A percentile compares a stretch with the other conserved stretches of the same genome.
Evolutionary conservation across 202 grass and related monocot species (phyloP).

Genomic region (Tripidium arundinaceum): DNA sequence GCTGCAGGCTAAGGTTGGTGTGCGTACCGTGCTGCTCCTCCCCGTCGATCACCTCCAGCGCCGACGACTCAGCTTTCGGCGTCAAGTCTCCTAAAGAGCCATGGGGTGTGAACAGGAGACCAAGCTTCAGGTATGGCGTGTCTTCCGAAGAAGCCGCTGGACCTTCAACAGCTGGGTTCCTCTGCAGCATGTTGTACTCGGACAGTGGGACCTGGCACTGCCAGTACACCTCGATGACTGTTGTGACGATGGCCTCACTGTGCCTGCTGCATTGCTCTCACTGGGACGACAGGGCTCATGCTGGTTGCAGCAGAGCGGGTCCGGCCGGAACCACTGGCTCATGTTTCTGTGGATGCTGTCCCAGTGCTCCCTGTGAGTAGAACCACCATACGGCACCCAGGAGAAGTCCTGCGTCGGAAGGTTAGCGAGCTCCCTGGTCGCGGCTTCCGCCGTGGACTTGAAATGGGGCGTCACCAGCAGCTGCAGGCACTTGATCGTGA

Average conservation of each 20-base stretch:
- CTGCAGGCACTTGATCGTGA: neutral
- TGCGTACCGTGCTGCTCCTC: neutral
- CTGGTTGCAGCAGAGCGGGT: neutral
- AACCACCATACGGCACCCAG: neutral
- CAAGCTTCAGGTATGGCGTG: neutral
- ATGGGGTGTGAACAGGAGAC: neutral
- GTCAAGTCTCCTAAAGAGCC: neutral
- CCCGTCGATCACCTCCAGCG: conserved; percentile 16
- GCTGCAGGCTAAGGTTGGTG: neutral
- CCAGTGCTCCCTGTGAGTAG: neutral
- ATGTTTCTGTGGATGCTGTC: neutral
- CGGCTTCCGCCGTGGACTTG: neutral
- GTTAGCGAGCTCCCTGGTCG: neutral
- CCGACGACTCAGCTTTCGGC: neutral
- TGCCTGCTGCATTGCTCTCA: neutral
- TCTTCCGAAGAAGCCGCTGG: neutral
- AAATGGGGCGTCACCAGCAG: conserved; percentile 4
- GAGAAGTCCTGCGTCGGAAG: conserved; percentile 24
- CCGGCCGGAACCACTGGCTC: conserved; percentile 15
- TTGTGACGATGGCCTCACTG: neutral
- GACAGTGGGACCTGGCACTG: conserved; percentile 2
- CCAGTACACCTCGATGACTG: conserved; percentile 12
- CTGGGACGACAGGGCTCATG: neutral
- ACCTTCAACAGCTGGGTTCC: neutral
- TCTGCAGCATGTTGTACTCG: neutral